Evolutionary conservation across 2,329 filamentous ascomycete genomes (phyloP), one percentile per base, ranked within the genome.

Genomic region (Pestalotiopsis sp.): DNA sequence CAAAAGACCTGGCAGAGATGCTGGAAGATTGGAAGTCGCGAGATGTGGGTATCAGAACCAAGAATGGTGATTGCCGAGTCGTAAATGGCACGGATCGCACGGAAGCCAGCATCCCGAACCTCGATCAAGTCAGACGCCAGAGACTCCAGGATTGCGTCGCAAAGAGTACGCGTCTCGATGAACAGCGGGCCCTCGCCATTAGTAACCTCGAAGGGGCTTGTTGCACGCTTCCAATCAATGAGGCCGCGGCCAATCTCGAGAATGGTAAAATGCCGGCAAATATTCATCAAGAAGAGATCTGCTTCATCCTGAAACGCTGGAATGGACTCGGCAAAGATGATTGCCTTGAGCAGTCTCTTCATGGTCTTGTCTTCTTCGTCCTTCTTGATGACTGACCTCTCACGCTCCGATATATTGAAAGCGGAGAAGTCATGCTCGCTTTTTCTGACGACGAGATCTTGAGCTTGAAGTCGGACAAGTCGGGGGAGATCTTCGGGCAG

Each of bases 181-280:
- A 90, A 92, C 4, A 98, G 86, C 2, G 93, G 92, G 0, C 96
- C 96, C 77, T 99, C 96, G 20, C 96, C 95, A 52, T 92, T 90
- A 63, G 90, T 89, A 3, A 96, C 93, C 76, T 97, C 91, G 76
- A 99, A 99, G 0, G 92, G 88, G 71, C 91, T 93, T 69, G 85
- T 89, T 68, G 85, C 89, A 73, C 95, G 92, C 80, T 95, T 95
- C 71, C 92, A 83, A 68, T 94, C 91, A 23, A 94, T 90, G 41
- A 98, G 85, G n/a, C 94, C 91, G 69, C 91, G 90, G 9, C 95
- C 95, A 27, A 99, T 86, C 79, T 99, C 96, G 38, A 99, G 84
- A 59, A 99, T 88, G 2, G 94, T 92, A 73, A 99, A 95, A 79
- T 99, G 97, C 65, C 91, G 91, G 76, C 94, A 97, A 11, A 98